Base-by-base conservation (phyloP, 1,139 yeast species). In the Nakaseomyces bracarensis region DNA sequence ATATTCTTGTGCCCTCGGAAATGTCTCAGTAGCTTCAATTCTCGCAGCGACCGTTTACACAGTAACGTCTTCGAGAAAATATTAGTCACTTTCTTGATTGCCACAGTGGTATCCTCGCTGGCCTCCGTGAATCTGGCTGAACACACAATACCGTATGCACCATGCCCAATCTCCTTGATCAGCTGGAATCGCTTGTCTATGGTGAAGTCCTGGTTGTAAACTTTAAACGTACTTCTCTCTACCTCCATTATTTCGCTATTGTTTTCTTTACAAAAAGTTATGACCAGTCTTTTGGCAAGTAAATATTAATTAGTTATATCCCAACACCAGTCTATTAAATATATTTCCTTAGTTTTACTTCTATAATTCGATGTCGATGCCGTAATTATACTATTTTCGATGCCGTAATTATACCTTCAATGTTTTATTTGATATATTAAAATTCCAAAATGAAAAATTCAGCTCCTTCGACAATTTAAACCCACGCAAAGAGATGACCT, bases 121-220 rank as follows among this genome's bases (percentile, higher is more conserved):
- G 75, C 68, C 42, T 77, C 82, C 4, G 74, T 68, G 63, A 89
- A 89, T 55, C 78, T 76, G 25, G 98, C 97, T 1, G 95, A 83
- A 57, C 96, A 91, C 4, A 91, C 97, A 5, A 89, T 79, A 25
- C 98, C 98, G 59, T 91, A 91, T 1, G 98, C 96, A 3, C 98
- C 98, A 55, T 89, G 96, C 21, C 98, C 98, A 39, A 91, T 72
- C 55, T 87, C 96, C 56, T 87, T 85, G 47, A 85, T 83, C 51
- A 91, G 73, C 58, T 84, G 82, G 64, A 87, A 85, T 46, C 95
- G 69, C 52, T 77, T 77, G 63, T 87, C 96, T 46, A 89, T 86
- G 39, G 86, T 77, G 61, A 89, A 89, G 55, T 85, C 95, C 65
- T 87, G 96, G 60, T 83, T 82, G 65, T 78, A 86, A 38, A 89